Evolutionary conservation across 306 rosid genomes (phyloP), one percentile per base, ranked within the genome.

Genomic region (Datisca glomerata): DNA sequence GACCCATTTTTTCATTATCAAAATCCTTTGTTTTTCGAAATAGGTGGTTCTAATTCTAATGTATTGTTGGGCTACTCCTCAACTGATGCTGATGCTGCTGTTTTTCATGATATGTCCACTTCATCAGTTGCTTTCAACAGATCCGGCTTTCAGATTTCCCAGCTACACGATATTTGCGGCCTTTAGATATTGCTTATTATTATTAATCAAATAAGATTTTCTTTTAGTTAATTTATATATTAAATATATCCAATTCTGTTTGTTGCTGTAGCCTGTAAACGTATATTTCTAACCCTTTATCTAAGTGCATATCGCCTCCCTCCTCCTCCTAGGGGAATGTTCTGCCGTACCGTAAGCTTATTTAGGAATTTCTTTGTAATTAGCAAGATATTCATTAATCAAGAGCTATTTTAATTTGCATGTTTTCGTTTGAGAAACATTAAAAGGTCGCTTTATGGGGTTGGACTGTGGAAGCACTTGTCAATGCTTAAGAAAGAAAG

Each of bases 91-190:
- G 34, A 45, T 22, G 50, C 49, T 41, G 24, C 59, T 15, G 25
- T 56, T 35, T 24, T 25, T 43, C 37, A 45, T 53, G 68, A 68
- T 18, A 48, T 48, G 54, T 55, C 71, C 32, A 50, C 73, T 51
- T 67, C 75, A 47, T 67, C 75, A 47, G 17, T 39, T 27, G 25
- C 67, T 45, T 64, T 70, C 41, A 41, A 57, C 48, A 55, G 41
- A 33, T 18, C 37, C 36, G 51, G 21, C 62, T 57, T 34, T 35
- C 63, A 57, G 33, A 50, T 49, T 34, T 44, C 64, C 53, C 65
- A 22, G 53, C 57, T n/a, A n/a, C n/a, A n/a, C n/a, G n/a, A 61
- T 59, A 56, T 42, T 66, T 69, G 17, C 65, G 73, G 69, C 58
- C 59, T 37, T 53, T 23, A 42, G 63, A 60, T 49, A 49, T 61